Base-by-base conservation (phyloP, 2,329 filamentous ascomycete genomes). In the Penicillium glabrum region DNA sequence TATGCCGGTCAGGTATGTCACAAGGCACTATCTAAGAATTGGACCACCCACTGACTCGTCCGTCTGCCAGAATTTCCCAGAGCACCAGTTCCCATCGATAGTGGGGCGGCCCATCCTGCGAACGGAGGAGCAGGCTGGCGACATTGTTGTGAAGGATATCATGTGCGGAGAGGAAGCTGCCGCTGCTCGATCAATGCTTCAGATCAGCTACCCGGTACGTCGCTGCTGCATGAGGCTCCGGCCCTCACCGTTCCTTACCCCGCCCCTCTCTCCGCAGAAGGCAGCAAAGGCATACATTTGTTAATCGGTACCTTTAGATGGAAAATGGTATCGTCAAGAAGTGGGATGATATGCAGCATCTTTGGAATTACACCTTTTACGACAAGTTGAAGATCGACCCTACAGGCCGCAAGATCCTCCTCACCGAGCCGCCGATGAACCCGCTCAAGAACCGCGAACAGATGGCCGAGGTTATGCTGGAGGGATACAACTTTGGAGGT, bases 381-480 rank as follows among this genome's bases (percentile, higher is more conserved):
- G 93, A 99, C 76, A 98, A 98, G 86, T 90, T 99, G 86, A 87
- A 92, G 77, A 82, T 99, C 67, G 90, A 98, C 75, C 86, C 95
- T 2, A 86, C 86, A 23, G 93, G 91, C 65, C 91, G 93, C 77
- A 99, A 99, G 85, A 98, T 99, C 75, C 85, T 99, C 63, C 85
- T 98, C 67, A 98, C 93, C 46, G 95, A 99, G 79, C 93, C 95
- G 35, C 95, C 95, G 16, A 95, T 98, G 89, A 98, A 99, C 79
- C 95, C 95, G 46, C 83, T 98, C 59, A 93, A 88, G 83, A 99
- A 99, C 80, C 86, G 95, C 62, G 93, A 98, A 79, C 89, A 96
- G 78, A 99, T 99, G 95, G 91, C 88, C 74, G 91, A 99, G 80
- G 92, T 98, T 78, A 99, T 99, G 95, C 96, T 99, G 76, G 95